Conservation (phyloP, 768 basidiomycete genomes). For the Calocybe cyanea region DNA sequence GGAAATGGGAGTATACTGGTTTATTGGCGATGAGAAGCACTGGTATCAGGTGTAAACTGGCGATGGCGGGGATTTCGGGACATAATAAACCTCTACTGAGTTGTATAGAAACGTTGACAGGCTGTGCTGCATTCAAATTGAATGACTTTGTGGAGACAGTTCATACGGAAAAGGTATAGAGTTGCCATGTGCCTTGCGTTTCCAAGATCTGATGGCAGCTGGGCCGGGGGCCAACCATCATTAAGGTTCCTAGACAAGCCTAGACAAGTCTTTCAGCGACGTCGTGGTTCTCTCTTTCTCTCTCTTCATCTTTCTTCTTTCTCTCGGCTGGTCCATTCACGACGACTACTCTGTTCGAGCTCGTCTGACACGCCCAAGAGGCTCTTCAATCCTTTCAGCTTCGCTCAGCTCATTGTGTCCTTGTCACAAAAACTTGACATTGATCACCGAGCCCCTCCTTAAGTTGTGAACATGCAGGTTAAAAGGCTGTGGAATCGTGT, state of each 20-base stretch:
- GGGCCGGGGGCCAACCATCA: not conserved
- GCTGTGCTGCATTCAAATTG: not conserved
- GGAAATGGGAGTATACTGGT: constrained; percentile 52
- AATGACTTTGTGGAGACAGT: not conserved
- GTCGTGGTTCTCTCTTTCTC: constrained; percentile 16
- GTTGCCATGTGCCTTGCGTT: constrained; percentile 13
- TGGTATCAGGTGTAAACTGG: constrained; percentile 73
- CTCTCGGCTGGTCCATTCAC: constrained; percentile 26
- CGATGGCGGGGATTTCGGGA: constrained; percentile 6
- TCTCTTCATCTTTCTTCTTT: constrained; percentile 21
- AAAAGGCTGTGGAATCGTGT: constrained; percentile 29
- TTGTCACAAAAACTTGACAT: too few relatives aligned
- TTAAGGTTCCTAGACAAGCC: too few relatives aligned
- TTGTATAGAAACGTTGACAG: not conserved
- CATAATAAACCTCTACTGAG: not conserved
- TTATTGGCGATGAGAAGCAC: constrained; percentile 46
- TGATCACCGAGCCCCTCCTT: not conserved
- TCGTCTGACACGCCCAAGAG: constrained; percentile 36
- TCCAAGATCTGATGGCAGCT: constrained; percentile 16
- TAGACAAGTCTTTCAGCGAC: not conserved
- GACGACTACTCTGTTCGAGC: constrained; percentile 22
- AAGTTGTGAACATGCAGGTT: constrained; percentile 19
- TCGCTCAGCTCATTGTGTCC: constrained; percentile 2
- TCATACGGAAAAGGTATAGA: not conserved
- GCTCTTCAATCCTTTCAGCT: constrained; percentile 27